Conservation (phyloP, 2,329 filamentous ascomycete genomes). For the Fusarium pseudoanthophilum region DNA sequence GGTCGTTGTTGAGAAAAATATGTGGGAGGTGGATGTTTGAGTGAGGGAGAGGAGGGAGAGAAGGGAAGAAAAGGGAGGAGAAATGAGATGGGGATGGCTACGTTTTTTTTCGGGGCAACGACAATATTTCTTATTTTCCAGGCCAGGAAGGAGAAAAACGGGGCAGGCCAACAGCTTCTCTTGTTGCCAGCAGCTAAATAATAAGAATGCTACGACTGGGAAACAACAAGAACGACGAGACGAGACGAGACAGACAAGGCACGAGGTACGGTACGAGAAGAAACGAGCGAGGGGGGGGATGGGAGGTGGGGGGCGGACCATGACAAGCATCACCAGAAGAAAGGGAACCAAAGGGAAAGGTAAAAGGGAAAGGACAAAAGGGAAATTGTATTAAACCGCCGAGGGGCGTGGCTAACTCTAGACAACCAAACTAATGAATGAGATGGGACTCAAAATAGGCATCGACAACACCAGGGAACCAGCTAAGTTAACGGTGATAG, state of each 20-base stretch:
- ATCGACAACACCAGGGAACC: constrained; percentile 28
- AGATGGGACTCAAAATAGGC: constrained; percentile 11
- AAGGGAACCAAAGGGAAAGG: constrained; percentile 29
- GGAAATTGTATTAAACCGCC: constrained; percentile 46
- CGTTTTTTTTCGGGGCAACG: constrained; percentile 59
- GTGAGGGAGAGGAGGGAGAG: constrained; percentile 36
- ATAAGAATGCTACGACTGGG: constrained; percentile 42
- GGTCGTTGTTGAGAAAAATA: constrained; percentile 51
- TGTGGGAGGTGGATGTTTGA: constrained; percentile 44
- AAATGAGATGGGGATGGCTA: constrained; percentile 61
- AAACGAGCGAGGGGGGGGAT: constrained; percentile 21
- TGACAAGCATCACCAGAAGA: constrained; percentile 39
- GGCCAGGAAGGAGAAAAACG: constrained; percentile 58
- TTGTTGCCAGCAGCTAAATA: constrained; percentile 32
- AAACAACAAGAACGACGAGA: constrained; percentile 31
- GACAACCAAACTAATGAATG: constrained; percentile 4
- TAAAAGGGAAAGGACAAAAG: constrained; percentile 36
- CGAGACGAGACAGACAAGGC: constrained; percentile 40
- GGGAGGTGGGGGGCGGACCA: constrained; percentile 36
- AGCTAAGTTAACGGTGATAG: constrained; percentile 20
- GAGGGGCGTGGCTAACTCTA: constrained; percentile 31
- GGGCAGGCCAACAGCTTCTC: constrained; percentile 50
- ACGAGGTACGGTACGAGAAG: constrained; percentile 40
- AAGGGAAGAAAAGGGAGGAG: constrained; percentile 40
- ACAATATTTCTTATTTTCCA: constrained; percentile 58